A percentile compares a stretch with the other conserved stretches of the same genome.
phyloP scores from a whole-genome alignment of 257 asterid species.

The Salvia miltiorrhiza region DNA sequence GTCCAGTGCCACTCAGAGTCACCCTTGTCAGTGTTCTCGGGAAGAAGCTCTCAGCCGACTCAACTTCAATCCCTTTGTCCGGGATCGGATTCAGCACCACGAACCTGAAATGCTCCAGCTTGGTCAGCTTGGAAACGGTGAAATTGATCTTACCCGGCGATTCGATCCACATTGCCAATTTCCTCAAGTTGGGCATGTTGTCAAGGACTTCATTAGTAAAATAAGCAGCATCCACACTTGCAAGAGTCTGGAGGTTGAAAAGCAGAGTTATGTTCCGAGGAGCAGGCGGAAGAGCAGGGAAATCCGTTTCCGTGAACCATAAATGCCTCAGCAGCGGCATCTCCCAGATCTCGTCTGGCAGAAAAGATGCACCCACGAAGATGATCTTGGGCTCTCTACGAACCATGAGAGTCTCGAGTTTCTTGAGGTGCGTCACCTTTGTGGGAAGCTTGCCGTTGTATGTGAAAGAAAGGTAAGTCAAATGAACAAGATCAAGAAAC shows the following conservation, averaged over 20 bases:
- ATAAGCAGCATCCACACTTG: constrained; percentile 12
- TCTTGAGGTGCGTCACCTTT: not conserved
- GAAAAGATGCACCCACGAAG: constrained; percentile 18
- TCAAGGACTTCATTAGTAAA: constrained; percentile 20
- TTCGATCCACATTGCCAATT: constrained; percentile 21
- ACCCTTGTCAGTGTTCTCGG: constrained; percentile 11
- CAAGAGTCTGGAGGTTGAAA: constrained; percentile 23
- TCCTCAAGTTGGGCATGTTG: constrained; percentile 29
- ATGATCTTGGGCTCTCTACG: constrained; percentile 26
- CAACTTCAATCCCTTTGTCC: not conserved
- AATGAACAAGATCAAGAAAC: constrained; percentile 19
- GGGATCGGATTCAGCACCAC: constrained; percentile 25
- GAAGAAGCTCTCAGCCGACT: not conserved
- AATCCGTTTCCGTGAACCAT: constrained; percentile 8
- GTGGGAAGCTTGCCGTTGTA: constrained; percentile 17
- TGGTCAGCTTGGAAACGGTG: not conserved
- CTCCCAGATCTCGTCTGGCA: constrained; percentile 34
- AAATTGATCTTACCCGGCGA: not conserved
- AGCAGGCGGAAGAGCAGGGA: constrained; percentile 5
- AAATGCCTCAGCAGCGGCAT: constrained; percentile 40
- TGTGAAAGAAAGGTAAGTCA: constrained; percentile 31
- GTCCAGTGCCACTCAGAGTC: constrained; percentile 17
- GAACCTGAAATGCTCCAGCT: constrained; percentile 26
- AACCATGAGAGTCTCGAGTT: constrained; percentile 29
- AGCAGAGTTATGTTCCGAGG: not conserved